These are phyloP conservation scores for Zymoseptoria tritici DNA, from an alignment of 2,329 filamentous ascomycete species.

Conservation along the genomic window DNA sequence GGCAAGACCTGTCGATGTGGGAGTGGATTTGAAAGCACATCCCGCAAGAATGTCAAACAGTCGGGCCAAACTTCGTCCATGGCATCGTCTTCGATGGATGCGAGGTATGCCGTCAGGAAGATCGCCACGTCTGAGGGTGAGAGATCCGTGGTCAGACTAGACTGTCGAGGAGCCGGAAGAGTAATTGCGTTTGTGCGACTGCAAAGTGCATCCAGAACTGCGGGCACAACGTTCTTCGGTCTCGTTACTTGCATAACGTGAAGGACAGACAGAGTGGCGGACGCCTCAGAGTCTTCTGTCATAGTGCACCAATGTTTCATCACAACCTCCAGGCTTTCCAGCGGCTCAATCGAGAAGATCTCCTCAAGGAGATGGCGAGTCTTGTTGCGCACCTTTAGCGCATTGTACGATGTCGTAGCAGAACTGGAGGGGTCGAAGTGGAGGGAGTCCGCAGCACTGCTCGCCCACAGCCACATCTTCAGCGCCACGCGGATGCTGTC, in stretches of 20 bases:
- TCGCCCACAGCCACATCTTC: slow-evolving; percentile 88
- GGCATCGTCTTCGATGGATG: slow-evolving; percentile 87
- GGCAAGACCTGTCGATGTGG: slow-evolving; percentile 88
- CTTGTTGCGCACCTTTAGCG: slow-evolving; percentile 81
- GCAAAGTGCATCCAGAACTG: slow-evolving; percentile 92
- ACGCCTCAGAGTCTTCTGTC: slow-evolving; percentile 29
- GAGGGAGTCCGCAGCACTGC: slow-evolving; percentile 51
- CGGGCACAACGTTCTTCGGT: slow-evolving; percentile 84
- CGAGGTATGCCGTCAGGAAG: slow-evolving; percentile 85
- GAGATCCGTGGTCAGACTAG: slow-evolving; percentile 78
- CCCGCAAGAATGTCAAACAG: slow-evolving; percentile 81
- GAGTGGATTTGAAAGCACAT: slow-evolving; percentile 86
- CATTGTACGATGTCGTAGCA: slow-evolving; percentile 82
- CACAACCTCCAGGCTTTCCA: slow-evolving; percentile 89
- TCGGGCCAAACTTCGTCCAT: slow-evolving; percentile 98
- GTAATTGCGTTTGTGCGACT: slow-evolving; percentile 81
- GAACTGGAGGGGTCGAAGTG: slow-evolving; percentile 57
- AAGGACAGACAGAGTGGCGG: slow-evolving; percentile 73
- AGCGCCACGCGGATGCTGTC: slow-evolving; percentile 91
- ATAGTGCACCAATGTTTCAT: slow-evolving; percentile 71
- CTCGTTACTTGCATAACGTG: slow-evolving; percentile 86
- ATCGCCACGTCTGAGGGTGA: slow-evolving; percentile 76
- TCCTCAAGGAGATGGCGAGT: slow-evolving; percentile 84
- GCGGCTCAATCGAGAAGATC: slow-evolving; percentile 80
- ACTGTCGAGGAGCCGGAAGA: slow-evolving; percentile 71